Evolutionary conservation across 2,329 filamentous ascomycete species (phyloP).

Genomic region (Lachnellula suecica): DNA sequence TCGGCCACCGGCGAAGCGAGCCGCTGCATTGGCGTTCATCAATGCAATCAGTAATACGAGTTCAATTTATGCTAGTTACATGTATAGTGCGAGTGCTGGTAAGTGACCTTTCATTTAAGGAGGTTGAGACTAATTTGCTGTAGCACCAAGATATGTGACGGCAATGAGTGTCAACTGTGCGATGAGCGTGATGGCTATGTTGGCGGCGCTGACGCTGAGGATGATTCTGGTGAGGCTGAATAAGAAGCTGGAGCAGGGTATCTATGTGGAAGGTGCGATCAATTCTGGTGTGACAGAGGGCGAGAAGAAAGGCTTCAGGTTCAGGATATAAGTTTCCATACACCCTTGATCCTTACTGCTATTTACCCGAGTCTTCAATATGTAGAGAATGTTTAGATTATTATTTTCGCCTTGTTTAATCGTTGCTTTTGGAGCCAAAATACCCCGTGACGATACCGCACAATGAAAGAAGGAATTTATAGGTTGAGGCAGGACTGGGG

Average conservation of each 20-base stretch:
- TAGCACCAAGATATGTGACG: slow-evolving; percentile 23
- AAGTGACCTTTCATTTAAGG: not conserved
- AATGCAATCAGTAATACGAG: slow-evolving; percentile 71
- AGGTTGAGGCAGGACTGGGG: too few species aligned
- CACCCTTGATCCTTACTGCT: too few species aligned
- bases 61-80: slow-evolving; percentile 68
- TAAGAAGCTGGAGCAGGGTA: slow-evolving; percentile 65
- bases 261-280: slow-evolving; percentile 47
- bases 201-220: slow-evolving; percentile 61
- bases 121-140: not conserved
- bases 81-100: slow-evolving; percentile 54
- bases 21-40: slow-evolving; percentile 71
- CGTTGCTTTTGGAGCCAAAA: too few species aligned
- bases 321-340: slow-evolving; percentile 58
- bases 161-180: slow-evolving; percentile 70
- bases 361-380: too few species aligned
- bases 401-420: too few species aligned
- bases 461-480: too few species aligned
- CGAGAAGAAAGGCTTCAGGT: slow-evolving; percentile 63
- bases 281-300: slow-evolving; percentile 56
- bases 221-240: slow-evolving; percentile 66
- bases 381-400: too few species aligned
- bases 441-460: too few species aligned
- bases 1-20: slow-evolving; percentile 62
- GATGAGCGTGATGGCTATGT: slow-evolving; percentile 62